Percentiles rank a stretch among this genome's conserved stretches.
phyloP scores from a whole-genome alignment of 23 red algal genomes.

The Pyropia haitanensis region DNA sequence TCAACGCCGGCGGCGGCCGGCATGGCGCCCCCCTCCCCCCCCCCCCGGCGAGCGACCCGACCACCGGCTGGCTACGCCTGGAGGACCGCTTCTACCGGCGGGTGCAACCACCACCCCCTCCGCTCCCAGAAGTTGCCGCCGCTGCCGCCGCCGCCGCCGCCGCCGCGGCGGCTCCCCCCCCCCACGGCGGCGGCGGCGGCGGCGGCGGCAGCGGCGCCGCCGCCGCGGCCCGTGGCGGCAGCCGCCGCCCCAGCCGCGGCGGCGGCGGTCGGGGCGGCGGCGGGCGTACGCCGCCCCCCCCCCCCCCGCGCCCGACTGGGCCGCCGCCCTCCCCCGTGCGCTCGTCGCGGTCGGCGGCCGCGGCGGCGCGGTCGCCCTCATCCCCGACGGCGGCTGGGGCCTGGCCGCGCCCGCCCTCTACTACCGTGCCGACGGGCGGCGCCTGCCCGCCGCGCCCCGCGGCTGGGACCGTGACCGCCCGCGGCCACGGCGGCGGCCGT shows the following conservation, averaged over 20 bases:
- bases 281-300: background rate
- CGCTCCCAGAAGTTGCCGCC: too few species aligned
- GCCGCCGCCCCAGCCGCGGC: background rate
- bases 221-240: too few species aligned
- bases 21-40: too few species aligned
- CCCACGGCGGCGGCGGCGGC: too few species aligned
- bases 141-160: too few species aligned
- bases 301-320: conserved; percentile 3
- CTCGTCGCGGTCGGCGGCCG: conserved; percentile 15
- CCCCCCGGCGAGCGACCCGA: too few species aligned
- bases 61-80: conserved; percentile 28
- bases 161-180: too few species aligned
- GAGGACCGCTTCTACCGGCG: conserved; percentile 50
- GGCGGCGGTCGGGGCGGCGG: conserved; percentile 9
- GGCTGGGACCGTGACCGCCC: conserved; percentile 21
- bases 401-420: conserved; percentile 13
- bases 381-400: conserved; percentile 52
- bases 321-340: too few species aligned
- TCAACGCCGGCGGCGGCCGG: too few species aligned
- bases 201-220: too few species aligned
- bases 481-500: background rate
- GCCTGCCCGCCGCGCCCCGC: background rate
- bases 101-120: background rate
- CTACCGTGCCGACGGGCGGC: conserved; percentile 21
- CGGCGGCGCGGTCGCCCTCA: conserved; percentile 33